Conservation (phyloP, 2,329 filamentous ascomycete genomes). For the Clonostachys byssicola region DNA sequence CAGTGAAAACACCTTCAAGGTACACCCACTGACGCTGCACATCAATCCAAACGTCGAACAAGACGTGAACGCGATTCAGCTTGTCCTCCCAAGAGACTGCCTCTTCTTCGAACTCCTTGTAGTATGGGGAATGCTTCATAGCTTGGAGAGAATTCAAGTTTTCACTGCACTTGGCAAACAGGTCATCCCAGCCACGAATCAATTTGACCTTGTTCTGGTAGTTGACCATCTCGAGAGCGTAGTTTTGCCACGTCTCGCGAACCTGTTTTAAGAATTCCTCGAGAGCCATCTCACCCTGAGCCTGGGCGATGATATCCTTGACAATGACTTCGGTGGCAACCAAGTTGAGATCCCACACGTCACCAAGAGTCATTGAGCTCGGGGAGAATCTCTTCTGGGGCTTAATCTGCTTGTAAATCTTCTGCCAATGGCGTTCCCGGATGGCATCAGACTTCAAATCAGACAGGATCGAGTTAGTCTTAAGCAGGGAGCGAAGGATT, state of each 20-base stretch:
- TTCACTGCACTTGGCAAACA: slow-evolving; percentile 98
- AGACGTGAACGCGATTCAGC: slow-evolving; percentile 90
- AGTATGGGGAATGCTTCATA: slow-evolving; percentile 98
- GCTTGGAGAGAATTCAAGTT: slow-evolving; percentile 96
- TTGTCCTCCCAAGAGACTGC: slow-evolving; percentile 97
- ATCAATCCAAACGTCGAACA: slow-evolving; percentile 99
- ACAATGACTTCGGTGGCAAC: slow-evolving; percentile 83
- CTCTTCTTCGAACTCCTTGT: slow-evolving; percentile 98
- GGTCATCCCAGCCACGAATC: slow-evolving; percentile 95
- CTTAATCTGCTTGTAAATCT: slow-evolving; percentile 94
- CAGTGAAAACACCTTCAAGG: slow-evolving; percentile 96
- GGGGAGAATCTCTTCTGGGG: slow-evolving; percentile 92
- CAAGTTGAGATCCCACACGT: slow-evolving; percentile 96
- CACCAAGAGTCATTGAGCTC: slow-evolving; percentile 91
- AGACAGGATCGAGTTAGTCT: slow-evolving; percentile 81
- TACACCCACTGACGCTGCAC: slow-evolving; percentile 99
- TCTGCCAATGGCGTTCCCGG: slow-evolving; percentile 92
- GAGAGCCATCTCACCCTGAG: slow-evolving; percentile 95
- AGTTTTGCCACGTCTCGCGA: slow-evolving; percentile 94
- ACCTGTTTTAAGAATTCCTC: slow-evolving; percentile 97
- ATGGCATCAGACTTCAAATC: slow-evolving; percentile 97
- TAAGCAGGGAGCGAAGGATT: slow-evolving; percentile 81
- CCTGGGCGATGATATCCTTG: slow-evolving; percentile 89
- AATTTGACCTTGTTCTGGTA: slow-evolving; percentile 98
- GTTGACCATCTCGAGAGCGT: slow-evolving; percentile 87